Conservation (phyloP, 2,329 filamentous ascomycete genomes). For the Fusarium heterosporum region DNA sequence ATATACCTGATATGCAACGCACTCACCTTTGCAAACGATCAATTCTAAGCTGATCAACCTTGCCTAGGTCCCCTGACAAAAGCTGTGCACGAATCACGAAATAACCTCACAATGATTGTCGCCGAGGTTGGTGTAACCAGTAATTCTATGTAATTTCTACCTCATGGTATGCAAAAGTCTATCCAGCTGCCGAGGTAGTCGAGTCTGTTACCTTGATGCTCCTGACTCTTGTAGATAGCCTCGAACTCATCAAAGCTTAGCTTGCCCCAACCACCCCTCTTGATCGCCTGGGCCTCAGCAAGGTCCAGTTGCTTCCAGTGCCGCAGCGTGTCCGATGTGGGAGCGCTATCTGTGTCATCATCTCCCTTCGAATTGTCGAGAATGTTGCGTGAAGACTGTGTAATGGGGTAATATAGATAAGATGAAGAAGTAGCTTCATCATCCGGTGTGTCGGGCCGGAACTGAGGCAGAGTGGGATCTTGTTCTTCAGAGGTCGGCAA, state of each 20-base stretch:
- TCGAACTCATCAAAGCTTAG: conserved; percentile 86
- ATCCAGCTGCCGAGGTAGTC: conserved; percentile 93
- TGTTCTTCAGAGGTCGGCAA: conserved; percentile 48
- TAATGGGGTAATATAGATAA: conserved; percentile 43
- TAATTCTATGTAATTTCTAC: background rate
- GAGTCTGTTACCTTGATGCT: conserved; percentile 71
- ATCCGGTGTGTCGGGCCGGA: conserved; percentile 66
- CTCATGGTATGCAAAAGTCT: conserved; percentile 77
- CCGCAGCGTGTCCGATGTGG: conserved; percentile 53
- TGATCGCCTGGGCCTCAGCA: conserved; percentile 75
- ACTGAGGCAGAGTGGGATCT: conserved; percentile 77
- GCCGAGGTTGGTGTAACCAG: background rate
- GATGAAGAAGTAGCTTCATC: conserved; percentile 29
- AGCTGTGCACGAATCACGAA: background rate
- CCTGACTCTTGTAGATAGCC: conserved; percentile 75
- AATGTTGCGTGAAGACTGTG: conserved; percentile 6
- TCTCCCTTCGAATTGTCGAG: conserved; percentile 8
- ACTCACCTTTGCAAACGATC: background rate
- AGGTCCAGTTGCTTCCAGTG: conserved; percentile 69
- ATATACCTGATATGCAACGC: background rate
- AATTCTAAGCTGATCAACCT: background rate
- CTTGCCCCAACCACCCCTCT: conserved; percentile 82
- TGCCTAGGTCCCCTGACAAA: background rate
- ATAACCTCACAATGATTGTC: background rate
- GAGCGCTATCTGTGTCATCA: conserved; percentile 40